Base-by-base conservation (phyloP, 2,329 filamentous ascomycete genomes). In the Emergomyces orientalis region DNA sequence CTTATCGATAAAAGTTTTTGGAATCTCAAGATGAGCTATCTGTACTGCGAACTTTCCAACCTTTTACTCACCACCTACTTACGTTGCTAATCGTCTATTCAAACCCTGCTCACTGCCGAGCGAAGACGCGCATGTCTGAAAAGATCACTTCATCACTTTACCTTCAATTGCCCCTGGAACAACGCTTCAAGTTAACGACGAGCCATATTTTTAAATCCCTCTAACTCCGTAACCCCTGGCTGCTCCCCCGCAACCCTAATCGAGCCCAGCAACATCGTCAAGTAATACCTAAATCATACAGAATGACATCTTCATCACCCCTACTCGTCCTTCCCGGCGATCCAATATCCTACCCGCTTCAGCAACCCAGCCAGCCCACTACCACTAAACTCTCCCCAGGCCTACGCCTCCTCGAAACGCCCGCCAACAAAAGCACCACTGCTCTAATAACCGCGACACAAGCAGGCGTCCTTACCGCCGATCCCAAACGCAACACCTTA, bases 301-400 rank as follows among this genome's bases (percentile, higher is more conserved):
- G 22, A 47, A 59, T 59, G 56, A 34, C 56, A 43, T 45, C 56
- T 25, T 34, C 82, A 30, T 77, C 82, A 41, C 79, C 84, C 34
- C 76, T 80, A n/a, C 77, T 93, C 65, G 84, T 97, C 65, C 84
- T 97, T 7, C 94, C 94, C 0, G 92, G 94, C 67, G 91, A 97
- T 69, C 74, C 83, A 0, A 80, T 83, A 32, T 77, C 83, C 43
- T 81, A 96, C 45, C 90, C 90, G 2, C 84, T 84, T 37, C 82
- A 88, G 65, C 56, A 43, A 32, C 39, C 82, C 57, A 90, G 85
- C 65, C 82, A 81, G 64, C 81, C 81, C 5, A 25, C 52, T 32
- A 85, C 90, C 47, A 80, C 96, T 66, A 90, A 89, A 62, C 82
- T 97, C 32, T 92, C 92, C 34, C 89, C 91, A 19, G 92, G 92